Base-by-base conservation (phyloP, 495 filamentous ascomycete species). In the Barbatosphaeria neglecta region DNA sequence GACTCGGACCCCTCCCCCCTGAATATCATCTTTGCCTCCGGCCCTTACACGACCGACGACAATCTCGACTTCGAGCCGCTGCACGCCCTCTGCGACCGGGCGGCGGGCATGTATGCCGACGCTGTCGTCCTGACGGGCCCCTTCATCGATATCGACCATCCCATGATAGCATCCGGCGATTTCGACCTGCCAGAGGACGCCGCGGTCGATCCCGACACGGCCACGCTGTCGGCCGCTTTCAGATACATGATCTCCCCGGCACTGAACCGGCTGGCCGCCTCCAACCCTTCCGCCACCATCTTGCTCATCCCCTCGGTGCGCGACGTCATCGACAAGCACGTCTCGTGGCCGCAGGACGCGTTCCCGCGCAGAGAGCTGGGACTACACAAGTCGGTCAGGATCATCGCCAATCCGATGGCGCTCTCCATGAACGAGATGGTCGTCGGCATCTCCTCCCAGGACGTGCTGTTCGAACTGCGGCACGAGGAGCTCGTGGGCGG, bases 121-220 rank as follows among this genome's bases (percentile, higher is more conserved):
- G 76, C 77, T n/a, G 62, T 97, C 24, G 73, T 97, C 15, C 70
- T 98, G 20, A 65, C 77, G 38, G 92, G 92, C 0, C 92, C 92
- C 2, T 94, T 97, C 60, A 71, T 98, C 45, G 92, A 97, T 58
- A 69, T 80, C 37, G 88, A 93, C 49, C 92, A 98, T 55, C 90
- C 92, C 4, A 67, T 92, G n/a, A 74, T 98, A 42, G 82, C 84
- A 45, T 75, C 81, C 2, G 92, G 92, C 18, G 88, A 95, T 56
- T 94, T 95, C 54, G 90, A 95, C 54, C 75, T 95, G 20, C 89
- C 87, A 4, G 78, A 86, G 4, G 76, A 82, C 46, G 66, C 79
- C n/a, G 40, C 54, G 13, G 64, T 79, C 43, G 80, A 90, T 35
- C 80, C 83, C 0, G 86, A 90, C 57, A 79, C 78, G 3, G 82